Evolutionary conservation across 169 alveolate genomes (phyloP).

Genomic region (Plasmodium cynomolgi): DNA sequence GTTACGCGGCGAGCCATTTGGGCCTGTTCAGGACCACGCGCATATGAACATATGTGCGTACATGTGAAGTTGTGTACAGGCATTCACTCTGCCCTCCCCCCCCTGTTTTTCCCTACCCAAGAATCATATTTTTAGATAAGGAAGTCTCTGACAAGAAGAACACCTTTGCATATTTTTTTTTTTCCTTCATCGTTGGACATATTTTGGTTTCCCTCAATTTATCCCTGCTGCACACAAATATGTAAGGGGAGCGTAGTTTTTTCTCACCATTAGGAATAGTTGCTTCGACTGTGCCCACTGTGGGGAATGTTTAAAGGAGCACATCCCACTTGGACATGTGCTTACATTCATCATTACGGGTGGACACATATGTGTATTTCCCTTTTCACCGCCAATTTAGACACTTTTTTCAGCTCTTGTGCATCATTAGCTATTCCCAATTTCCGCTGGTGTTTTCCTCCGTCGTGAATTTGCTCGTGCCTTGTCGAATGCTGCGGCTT

Average conservation of each 20-base stretch:
- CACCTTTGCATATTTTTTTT: conserved; percentile 53
- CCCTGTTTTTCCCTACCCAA: background rate
- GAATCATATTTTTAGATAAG: conserved; percentile 59
- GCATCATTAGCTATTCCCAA: conserved; percentile 54
- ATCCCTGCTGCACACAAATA: conserved; percentile 60
- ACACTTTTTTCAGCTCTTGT: conserved; percentile 56
- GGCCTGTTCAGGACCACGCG: background rate
- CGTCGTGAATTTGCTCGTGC: conserved; percentile 24
- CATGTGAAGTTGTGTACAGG: background rate
- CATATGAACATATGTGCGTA: background rate
- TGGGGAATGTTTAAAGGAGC: background rate
- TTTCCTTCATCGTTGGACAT: conserved; percentile 47
- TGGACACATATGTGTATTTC: background rate
- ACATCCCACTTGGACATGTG: background rate
- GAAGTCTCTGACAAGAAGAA: conserved; percentile 47
- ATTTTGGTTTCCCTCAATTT: conserved; percentile 62
- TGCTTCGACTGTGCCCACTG: background rate
- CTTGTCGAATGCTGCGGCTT: conserved; percentile 21
- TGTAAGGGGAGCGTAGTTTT: background rate
- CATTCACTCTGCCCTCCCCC: background rate
- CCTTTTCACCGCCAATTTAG: conserved; percentile 12
- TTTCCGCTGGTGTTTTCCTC: conserved; percentile 49
- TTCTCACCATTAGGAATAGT: background rate
- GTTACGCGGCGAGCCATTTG: background rate
- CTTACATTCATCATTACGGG: background rate